A percentile compares a stretch with the other conserved stretches of the same genome.
phyloP scores from a whole-genome alignment of 75 land plant genomes.

The Sequoia sempervirens region DNA sequence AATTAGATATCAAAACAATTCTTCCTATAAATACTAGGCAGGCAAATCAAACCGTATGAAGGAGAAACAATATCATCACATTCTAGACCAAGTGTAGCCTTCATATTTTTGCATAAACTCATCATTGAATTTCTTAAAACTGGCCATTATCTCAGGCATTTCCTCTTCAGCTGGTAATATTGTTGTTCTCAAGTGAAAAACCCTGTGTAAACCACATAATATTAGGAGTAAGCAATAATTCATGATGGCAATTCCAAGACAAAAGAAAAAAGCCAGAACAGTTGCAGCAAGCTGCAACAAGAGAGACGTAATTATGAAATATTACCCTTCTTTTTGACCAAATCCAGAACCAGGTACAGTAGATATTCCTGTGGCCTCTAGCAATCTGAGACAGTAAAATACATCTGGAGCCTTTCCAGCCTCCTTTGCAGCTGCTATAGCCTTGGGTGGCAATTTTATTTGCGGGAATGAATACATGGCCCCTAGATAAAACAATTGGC shows the following conservation, averaged over 20 bases:
- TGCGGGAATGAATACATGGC: constrained; percentile 99
- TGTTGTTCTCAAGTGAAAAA: constrained; percentile 91
- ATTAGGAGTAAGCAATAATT: neutral
- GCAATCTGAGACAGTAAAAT: constrained; percentile 88
- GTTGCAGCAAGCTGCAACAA: neutral
- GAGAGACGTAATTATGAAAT: neutral
- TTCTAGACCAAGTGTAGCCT: constrained; percentile 48
- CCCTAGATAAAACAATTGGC: constrained; percentile 34
- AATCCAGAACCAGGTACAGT: constrained; percentile 99
- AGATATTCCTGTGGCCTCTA: constrained; percentile 98
- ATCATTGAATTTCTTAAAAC: constrained; percentile 89
- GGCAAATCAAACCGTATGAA: neutral
- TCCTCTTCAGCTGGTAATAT: constrained; percentile 96
- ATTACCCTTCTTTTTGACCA: constrained; percentile 98
- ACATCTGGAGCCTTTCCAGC: constrained; percentile 93
- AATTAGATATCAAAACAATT: neutral
- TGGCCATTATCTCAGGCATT: constrained; percentile 87
- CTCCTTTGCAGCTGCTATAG: constrained; percentile 75
- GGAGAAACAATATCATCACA: constrained; percentile 21
- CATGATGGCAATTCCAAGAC: neutral
- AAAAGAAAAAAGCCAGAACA: neutral
- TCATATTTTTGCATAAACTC: constrained; percentile 91
- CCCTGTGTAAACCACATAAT: constrained; percentile 33
- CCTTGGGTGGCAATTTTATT: constrained; percentile 78
- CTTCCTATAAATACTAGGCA: neutral